Evolutionary conservation across 805 yeast species (phyloP).

Genomic region (Myxozyma mucilagina): DNA sequence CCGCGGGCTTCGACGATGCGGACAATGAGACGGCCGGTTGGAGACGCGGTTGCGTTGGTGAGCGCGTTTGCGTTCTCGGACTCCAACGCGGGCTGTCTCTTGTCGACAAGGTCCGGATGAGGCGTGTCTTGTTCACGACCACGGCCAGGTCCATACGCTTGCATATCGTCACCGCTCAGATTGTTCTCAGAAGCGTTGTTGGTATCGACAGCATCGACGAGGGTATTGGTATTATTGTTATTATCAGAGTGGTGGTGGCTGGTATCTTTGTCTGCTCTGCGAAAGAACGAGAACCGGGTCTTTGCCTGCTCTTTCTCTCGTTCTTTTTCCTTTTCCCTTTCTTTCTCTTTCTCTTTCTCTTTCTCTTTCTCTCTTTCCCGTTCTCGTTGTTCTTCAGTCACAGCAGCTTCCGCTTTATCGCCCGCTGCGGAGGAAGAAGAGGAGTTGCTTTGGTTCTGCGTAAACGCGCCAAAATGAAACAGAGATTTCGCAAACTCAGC

Average conservation of each 20-base stretch:
- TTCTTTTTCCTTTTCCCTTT: not conserved
- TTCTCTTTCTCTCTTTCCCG: not conserved
- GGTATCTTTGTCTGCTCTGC: not conserved
- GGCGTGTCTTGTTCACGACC: conserved; percentile 17
- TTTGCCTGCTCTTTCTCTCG: conserved; percentile 1
- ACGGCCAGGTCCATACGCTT: not conserved
- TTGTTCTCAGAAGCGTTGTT: not conserved
- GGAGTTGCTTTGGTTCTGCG: not conserved
- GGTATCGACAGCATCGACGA: not conserved
- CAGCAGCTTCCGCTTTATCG: not conserved
- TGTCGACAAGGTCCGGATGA: conserved; percentile 26
- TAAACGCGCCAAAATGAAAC: conserved; percentile 28
- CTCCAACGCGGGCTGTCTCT: conserved; percentile 21
- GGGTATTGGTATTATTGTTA: no score
- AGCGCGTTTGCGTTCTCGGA: conserved; percentile 5
- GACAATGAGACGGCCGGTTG: conserved; percentile 81
- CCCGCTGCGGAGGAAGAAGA: not conserved
- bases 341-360: not conserved
- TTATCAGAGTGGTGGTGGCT: no score
- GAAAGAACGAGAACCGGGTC: conserved; percentile 21
- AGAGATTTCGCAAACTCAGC: conserved; percentile 33
- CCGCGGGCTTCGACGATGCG: conserved; percentile 78
- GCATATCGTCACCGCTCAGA: not conserved
- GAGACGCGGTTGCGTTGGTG: conserved; percentile 42
- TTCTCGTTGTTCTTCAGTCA: not conserved